These are phyloP conservation scores for Solanum aculeatissimum DNA, from an alignment of 305 asterid species.

Conservation along the genomic window DNA sequence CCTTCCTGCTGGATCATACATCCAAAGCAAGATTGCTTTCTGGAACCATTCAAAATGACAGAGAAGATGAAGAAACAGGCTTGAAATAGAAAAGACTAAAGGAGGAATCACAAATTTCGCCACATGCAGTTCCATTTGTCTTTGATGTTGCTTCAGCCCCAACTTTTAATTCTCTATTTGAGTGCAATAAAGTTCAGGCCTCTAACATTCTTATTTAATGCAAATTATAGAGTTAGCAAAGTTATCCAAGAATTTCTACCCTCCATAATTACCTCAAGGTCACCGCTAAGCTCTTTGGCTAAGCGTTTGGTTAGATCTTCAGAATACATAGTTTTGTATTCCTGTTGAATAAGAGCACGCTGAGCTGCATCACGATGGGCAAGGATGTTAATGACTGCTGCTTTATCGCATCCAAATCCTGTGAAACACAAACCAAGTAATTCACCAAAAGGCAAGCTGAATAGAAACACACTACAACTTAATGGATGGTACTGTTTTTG, in stretches of 20 bases:
- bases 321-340: conserved; percentile 55
- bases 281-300: conserved; percentile 76
- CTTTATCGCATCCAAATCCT: conserved; percentile 94
- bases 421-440: not conserved
- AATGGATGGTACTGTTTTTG: not conserved
- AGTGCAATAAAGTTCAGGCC: not conserved
- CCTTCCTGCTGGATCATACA: conserved; percentile 80
- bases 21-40: conserved; percentile 75
- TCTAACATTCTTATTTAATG: not conserved
- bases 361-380: conserved; percentile 82
- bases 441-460: not conserved
- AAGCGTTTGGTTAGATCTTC: conserved; percentile 72
- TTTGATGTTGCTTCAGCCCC: not conserved
- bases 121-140: not conserved
- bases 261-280: conserved; percentile 42
- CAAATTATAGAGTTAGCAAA: not conserved
- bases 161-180: not conserved
- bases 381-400: conserved; percentile 69
- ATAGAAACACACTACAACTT: not conserved
- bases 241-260: not conserved
- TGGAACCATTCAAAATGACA: conserved; percentile 19
- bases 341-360: conserved; percentile 72
- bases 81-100: not conserved
- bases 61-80: not conserved
- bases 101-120: not conserved